Base-by-base conservation (phyloP, 306 rosid genomes). In the Rosa multiflora region DNA sequence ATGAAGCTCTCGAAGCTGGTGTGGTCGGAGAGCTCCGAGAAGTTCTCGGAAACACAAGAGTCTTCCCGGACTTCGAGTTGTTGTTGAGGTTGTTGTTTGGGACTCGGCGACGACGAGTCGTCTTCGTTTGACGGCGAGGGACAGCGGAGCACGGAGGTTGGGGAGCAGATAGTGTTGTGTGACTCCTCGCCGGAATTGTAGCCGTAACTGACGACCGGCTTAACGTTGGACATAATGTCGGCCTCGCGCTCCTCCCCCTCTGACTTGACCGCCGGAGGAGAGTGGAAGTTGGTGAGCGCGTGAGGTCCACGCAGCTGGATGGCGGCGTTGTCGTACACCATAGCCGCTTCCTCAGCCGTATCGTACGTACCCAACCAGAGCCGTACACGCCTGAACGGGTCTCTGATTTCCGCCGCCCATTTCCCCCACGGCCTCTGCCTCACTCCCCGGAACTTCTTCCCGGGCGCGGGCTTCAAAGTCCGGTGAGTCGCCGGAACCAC, bases 391-490 rank as follows among this genome's bases (percentile, higher is more conserved):
- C 96, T 79, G 29, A 88, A 70, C 0, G 99, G 99, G 79, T 95
- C 99, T 75, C 99, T 87, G 73, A 95, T 95, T 83, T 95, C 99
- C 5, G 99, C 99, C 5, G 98, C 99, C 99, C 99, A 95, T 91
- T 95, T 95, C 1, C 99, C 99, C 99, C 99, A 95, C 0, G 99
- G 99, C 78, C 99, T 80, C 78, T 95, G 99, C 14, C 99, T 88
- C 58, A 95, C 99, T 29, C 99, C 99, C 0, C 99, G 84, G 81
- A 87, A 95, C 86, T 95, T 95, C 82, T 83, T 88, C 11, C 81
- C 93, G 4, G 79, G 44, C 4, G 81, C 1, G 0, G 83, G 62
- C 72, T 79, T 89, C 79, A 69, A 14, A 26, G 15, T 59, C 67
- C 49, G 78, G 42, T 51, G 81, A 26, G 17, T 81, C 49, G 83